A percentile compares a stretch with the other conserved stretches of the same genome.
Conservation (phyloP, 1,284 basidiomycete species). For the Cryptococcus sp. region DNA sequence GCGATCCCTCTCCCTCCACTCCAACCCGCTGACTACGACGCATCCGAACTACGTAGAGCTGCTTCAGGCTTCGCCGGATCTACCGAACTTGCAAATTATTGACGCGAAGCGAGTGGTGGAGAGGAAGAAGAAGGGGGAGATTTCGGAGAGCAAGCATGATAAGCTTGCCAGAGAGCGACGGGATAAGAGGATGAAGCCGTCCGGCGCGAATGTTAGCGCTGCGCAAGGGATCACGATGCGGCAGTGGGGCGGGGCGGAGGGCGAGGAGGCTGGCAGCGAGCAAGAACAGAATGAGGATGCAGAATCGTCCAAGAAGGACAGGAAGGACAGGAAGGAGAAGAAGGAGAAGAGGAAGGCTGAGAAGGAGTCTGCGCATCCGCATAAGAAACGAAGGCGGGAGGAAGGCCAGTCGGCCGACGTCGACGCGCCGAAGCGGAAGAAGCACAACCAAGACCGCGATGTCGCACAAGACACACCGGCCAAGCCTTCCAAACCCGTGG, state of each 20-base stretch:
- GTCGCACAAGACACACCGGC: neutral
- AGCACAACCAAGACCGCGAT: neutral
- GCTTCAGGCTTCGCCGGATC: slow-evolving; percentile 30
- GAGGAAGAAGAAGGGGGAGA: slow-evolving; percentile 39
- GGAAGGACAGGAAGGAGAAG: slow-evolving; percentile 7
- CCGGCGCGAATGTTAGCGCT: slow-evolving; percentile 36
- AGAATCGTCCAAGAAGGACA: slow-evolving; percentile 6
- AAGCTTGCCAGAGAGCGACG: slow-evolving; percentile 27
- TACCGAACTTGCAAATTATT: slow-evolving; percentile 50
- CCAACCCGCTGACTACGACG: slow-evolving; percentile 42
- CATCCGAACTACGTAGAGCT: slow-evolving; percentile 37
- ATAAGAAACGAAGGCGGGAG: neutral
- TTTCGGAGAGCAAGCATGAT: slow-evolving; percentile 35
- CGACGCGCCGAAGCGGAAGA: neutral
- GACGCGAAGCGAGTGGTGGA: slow-evolving; percentile 49
- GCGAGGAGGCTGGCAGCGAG: slow-evolving; percentile 1
- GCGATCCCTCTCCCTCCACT: slow-evolving; percentile 42
- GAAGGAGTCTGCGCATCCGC: slow-evolving; percentile 2
- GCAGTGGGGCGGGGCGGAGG: slow-evolving; percentile 33
- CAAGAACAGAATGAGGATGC: slow-evolving; percentile 4
- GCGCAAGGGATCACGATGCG: slow-evolving; percentile 29
- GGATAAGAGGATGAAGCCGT: slow-evolving; percentile 38
- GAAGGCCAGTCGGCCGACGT: neutral
- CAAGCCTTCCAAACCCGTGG: neutral
- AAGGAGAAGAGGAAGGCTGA: slow-evolving; percentile 8